Percentiles rank a stretch among this genome's conserved stretches.
phyloP scores from a whole-genome alignment of 2,329 filamentous ascomycete genomes.

The Thelonectria discophora region DNA sequence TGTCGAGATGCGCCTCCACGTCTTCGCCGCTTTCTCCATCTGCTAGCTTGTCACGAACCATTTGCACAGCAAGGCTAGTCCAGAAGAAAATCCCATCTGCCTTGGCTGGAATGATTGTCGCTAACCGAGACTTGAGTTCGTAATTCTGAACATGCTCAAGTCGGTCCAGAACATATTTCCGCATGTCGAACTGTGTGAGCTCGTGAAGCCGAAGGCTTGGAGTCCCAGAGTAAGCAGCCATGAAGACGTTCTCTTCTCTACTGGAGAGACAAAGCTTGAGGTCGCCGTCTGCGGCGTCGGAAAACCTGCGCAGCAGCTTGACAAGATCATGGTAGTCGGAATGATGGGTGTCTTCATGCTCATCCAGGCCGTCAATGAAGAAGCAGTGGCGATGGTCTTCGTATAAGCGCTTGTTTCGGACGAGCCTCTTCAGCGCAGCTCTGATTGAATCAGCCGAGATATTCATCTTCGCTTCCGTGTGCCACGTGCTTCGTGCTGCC shows the following conservation, averaged over 20 bases:
- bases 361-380: slow-evolving; percentile 42
- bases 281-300: background rate
- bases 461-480: background rate
- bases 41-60: background rate
- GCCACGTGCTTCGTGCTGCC: background rate
- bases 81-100: background rate
- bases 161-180: background rate
- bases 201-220: background rate
- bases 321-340: background rate
- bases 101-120: background rate
- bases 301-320: background rate
- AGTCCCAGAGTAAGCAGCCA: background rate
- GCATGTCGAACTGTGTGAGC: background rate
- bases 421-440: background rate
- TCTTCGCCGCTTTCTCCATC: background rate
- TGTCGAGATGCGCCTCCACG: background rate
- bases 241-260: background rate
- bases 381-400: slow-evolving; percentile 26
- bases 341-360: slow-evolving; percentile 20
- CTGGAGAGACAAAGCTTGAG: background rate
- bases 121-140: background rate
- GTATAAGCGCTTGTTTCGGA: background rate
- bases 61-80: background rate
- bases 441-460: background rate
- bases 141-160: background rate